Evolutionary conservation across 306 rosid species (phyloP), one percentile per base, ranked within the genome.

Genomic region (Neltuma alba): DNA sequence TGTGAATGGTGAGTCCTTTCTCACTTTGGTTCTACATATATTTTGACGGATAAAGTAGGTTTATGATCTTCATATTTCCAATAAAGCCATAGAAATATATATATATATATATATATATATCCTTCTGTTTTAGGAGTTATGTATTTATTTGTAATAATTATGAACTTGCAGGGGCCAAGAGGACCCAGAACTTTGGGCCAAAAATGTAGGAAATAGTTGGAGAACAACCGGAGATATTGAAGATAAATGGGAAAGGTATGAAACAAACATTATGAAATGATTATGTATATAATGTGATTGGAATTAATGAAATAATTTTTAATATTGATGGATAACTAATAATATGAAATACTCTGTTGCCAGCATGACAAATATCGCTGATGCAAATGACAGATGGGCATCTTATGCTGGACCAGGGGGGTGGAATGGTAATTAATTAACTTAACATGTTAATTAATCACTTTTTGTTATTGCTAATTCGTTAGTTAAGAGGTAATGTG

Each of bases 1-100:
- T 92, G 96, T 14, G 93, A 92, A 88, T 89, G 97, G 97, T 92
- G 80, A 92, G 93, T 66, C n/a, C n/a, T n/a, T n/a, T n/a, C n/a
- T n/a, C n/a, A n/a, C n/a, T n/a, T n/a, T n/a, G n/a, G n/a, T n/a
- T 13, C n/a, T n/a, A n/a, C n/a, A n/a, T n/a, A n/a, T n/a, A n/a
- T n/a, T n/a, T n/a, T n/a, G n/a, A n/a, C n/a, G n/a, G n/a, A n/a
- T n/a, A n/a, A n/a, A n/a, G n/a, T n/a, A n/a, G n/a, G n/a, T n/a
- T n/a, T n/a, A n/a, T n/a, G n/a, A 38, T 38, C 30, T 16, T 25
- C 63, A 10, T 25, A 23, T 25, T n/a, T 11, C 10, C 7, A 33
- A 52, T 52, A 10, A 8, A 52, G 27, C 61, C 84, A n/a, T n/a
- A 41, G n/a, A n/a, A n/a, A n/a, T n/a, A n/a, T n/a, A n/a, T n/a